Evolutionary conservation across 2,329 filamentous ascomycete species (phyloP).

Genomic region (Aurifilum marmelostoma): DNA sequence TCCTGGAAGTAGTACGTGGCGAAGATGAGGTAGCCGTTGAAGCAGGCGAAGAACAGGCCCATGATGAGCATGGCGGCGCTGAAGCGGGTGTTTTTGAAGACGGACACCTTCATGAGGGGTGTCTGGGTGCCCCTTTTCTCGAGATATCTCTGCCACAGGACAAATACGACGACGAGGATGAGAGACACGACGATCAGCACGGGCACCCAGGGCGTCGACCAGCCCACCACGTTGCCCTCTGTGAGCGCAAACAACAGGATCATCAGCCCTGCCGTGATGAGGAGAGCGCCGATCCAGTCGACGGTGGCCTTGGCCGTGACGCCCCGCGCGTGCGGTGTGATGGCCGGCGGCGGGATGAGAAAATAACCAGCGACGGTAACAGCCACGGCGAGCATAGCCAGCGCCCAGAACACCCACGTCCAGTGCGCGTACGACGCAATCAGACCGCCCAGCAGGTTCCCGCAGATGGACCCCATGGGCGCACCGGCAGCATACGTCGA

Average conservation of each 20-base stretch:
- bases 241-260: conserved; percentile 69
- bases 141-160: conserved; percentile 63
- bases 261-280: conserved; percentile 65
- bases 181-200: conserved; percentile 61
- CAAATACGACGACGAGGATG: conserved; percentile 59
- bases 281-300: conserved; percentile 68
- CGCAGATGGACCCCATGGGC: conserved; percentile 65
- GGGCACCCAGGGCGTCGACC: conserved; percentile 65
- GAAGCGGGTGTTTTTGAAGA: conserved; percentile 64
- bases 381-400: conserved; percentile 61
- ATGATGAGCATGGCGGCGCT: conserved; percentile 67
- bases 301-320: conserved; percentile 50
- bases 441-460: conserved; percentile 66
- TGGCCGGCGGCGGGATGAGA: conserved; percentile 59
- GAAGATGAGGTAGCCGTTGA: conserved; percentile 70
- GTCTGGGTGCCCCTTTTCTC: conserved; percentile 54
- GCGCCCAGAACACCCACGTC: conserved; percentile 70
- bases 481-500: conserved; percentile 67
- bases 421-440: conserved; percentile 65
- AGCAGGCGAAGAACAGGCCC: conserved; percentile 67
- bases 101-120: conserved; percentile 68
- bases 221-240: conserved; percentile 71
- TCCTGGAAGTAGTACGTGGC: conserved; percentile 73
- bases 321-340: conserved; percentile 35
- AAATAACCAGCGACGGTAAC: conserved; percentile 61